Base-by-base conservation (phyloP, 208 protist genomes). In the Crithidia fasciculata region DNA sequence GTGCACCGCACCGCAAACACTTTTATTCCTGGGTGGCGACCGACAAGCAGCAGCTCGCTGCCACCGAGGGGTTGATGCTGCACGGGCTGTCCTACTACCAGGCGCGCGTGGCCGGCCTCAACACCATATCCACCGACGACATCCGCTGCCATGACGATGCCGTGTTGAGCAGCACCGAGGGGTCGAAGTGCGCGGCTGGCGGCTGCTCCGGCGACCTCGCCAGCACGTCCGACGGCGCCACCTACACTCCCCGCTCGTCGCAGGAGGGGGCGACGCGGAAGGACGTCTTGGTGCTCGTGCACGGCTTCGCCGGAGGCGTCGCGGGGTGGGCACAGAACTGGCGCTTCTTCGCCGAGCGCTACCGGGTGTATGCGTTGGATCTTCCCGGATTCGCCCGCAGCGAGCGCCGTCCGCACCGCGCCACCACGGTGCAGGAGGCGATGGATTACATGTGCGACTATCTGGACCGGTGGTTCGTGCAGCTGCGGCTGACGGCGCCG, bases 281-380 rank as follows among this genome's bases (percentile, higher is more conserved):
- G 10, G 78, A 88, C 0, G 68, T 84, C 9, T 40, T 90, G 39
- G 28, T 93, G 15, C 72, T 93, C 37, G 36, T 93, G 19, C 88
- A 93, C 69, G 88, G 88, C 45, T 93, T 90, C 54, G 88, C 76
- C n/a, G 88, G 85, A 44, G 88, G 88, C 7, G 53, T 84, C 18
- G 88, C 76, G 16, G 74, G 76, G n/a, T 93, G 88, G 88, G 85
- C 84, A 9, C 82, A 87, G 54, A 93, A 84, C 74, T 90, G 85
- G 85, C 58, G 72, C 19, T 84, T 73, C 60, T 74, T 93, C n/a
- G 72, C 74, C 44, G 59, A 69, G 55, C 72, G 69, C 41, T 89
- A 83, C 69, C 68, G 74, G 0, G 69, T 90, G n/a, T 86, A 88
- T 58, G 85, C 82, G 36, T 61, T 93, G 12, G 88, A 93, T 55